A percentile compares a stretch with the other conserved stretches of the same genome.
phyloP scores from a whole-genome alignment of 306 rosid species.

The Hippophae rhamnoides region DNA sequence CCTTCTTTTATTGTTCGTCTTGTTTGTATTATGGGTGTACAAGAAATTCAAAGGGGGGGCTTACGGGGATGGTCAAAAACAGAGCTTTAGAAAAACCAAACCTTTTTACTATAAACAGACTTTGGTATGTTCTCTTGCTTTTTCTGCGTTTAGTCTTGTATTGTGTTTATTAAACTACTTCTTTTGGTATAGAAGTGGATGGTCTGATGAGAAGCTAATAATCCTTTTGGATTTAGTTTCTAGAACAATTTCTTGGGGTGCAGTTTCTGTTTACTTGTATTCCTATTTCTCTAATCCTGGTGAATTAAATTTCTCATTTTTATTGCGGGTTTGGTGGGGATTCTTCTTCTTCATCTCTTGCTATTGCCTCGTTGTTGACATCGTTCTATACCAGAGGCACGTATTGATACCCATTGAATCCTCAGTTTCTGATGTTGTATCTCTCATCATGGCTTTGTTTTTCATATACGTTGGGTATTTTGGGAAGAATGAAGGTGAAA shows the following conservation, averaged over 20 bases:
- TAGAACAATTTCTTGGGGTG: conserved; percentile 30
- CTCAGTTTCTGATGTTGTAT: conserved; percentile 31
- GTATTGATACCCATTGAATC: conserved; percentile 17
- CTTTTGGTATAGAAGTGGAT: conserved; percentile 20
- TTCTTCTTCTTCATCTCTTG: conserved; percentile 26
- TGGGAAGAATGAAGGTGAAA: conserved; percentile 25
- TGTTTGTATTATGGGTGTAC: conserved; percentile 25
- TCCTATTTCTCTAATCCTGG: conserved; percentile 3
- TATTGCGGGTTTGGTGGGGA: conserved; percentile 40
- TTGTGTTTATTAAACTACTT: conserved; percentile 30
- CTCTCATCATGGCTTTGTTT: conserved; percentile 24
- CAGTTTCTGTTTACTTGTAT: conserved; percentile 25
- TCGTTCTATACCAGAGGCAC: conserved; percentile 15
- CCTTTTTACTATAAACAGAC: conserved; percentile 14
- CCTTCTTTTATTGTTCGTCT: conserved; percentile 20
- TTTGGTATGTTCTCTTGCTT: conserved; percentile 12
- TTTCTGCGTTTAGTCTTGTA: conserved; percentile 24
- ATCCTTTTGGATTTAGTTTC: conserved; percentile 27
- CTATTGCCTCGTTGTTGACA: conserved; percentile 28
- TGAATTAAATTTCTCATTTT: conserved; percentile 5
- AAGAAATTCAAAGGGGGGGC: conserved; percentile 11
- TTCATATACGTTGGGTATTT: conserved; percentile 25
- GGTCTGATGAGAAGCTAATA: conserved; percentile 19
- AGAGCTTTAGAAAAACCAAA: conserved; percentile 6
- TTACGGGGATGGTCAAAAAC: conserved; percentile 9